Evolutionary conservation across 140 eudicot species (phyloP).

Genomic region (Erigeron philadelphicus): DNA sequence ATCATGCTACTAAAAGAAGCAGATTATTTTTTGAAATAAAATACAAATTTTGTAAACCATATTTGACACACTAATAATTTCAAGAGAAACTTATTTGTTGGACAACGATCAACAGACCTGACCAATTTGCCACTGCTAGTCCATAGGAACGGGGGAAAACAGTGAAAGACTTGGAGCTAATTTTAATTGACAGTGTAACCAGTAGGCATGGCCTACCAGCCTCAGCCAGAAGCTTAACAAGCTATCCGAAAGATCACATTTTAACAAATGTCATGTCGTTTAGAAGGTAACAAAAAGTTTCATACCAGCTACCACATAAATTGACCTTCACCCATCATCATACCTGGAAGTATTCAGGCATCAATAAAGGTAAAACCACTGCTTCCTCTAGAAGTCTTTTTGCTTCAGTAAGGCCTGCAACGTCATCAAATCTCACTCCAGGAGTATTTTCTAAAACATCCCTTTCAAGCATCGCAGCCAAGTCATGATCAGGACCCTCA

Average conservation of each 20-base stretch:
- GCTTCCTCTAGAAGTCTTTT: slow-evolving; percentile 98
- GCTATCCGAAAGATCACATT: background rate
- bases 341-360: slow-evolving; percentile 99
- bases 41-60: background rate
- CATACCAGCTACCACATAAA: background rate
- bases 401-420: slow-evolving; percentile 93
- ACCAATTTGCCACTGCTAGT: background rate
- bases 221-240: background rate
- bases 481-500: slow-evolving; percentile 95
- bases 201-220: background rate
- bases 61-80: background rate
- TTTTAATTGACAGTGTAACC: background rate
- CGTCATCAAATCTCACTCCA: slow-evolving; percentile 98
- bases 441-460: slow-evolving; percentile 91
- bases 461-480: slow-evolving; percentile 99
- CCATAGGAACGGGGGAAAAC: background rate
- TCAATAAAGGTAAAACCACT: slow-evolving; percentile 93
- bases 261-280: background rate
- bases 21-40: background rate
- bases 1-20: background rate
- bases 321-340: background rate
- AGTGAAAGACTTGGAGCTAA: background rate
- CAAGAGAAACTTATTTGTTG: background rate
- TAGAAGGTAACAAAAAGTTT: background rate
- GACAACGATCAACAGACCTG: background rate